Conservation (phyloP, 306 rosid genomes). For the Cucurbita ficifolia region DNA sequence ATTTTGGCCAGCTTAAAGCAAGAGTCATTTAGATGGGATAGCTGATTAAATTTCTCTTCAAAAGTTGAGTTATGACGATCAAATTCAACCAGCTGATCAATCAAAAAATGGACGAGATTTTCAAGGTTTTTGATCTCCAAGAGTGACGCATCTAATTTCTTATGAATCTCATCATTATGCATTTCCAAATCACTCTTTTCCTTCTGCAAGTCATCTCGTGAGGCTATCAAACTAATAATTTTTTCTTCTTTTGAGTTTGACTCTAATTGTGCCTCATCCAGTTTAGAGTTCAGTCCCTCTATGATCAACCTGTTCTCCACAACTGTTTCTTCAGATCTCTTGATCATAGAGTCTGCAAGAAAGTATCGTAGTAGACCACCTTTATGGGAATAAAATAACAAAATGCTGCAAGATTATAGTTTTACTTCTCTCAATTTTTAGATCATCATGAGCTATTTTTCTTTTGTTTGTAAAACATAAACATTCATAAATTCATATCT, state of each 20-base stretch:
- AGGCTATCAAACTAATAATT: conserved; percentile 25
- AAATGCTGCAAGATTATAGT: not conserved
- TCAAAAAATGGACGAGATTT: conserved; percentile 32
- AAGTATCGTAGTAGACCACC: conserved; percentile 4
- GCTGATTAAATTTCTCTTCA: conserved; percentile 47
- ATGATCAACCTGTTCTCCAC: conserved; percentile 33
- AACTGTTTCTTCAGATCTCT: conserved; percentile 45
- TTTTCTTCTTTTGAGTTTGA: conserved; percentile 51
- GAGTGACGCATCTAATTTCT: conserved; percentile 39
- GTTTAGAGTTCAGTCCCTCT: conserved; percentile 47
- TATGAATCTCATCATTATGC: conserved; percentile 30
- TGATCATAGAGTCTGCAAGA: conserved; percentile 48
- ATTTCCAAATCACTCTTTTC: conserved; percentile 46
- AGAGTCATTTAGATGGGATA: conserved; percentile 45
- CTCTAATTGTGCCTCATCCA: conserved; percentile 44
- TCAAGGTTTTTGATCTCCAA: conserved; percentile 49
- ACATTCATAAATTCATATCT: not conserved
- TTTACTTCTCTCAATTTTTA: not conserved
- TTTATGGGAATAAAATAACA: not conserved
- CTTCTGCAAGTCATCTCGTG: conserved; percentile 33
- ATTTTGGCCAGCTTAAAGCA: conserved; percentile 50
- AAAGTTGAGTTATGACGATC: conserved; percentile 49
- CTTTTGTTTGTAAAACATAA: not conserved
- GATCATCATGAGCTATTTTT: not conserved
- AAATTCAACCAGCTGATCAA: conserved; percentile 37